Conservation (phyloP, 768 basidiomycete genomes). For the Royoungia palumana region DNA sequence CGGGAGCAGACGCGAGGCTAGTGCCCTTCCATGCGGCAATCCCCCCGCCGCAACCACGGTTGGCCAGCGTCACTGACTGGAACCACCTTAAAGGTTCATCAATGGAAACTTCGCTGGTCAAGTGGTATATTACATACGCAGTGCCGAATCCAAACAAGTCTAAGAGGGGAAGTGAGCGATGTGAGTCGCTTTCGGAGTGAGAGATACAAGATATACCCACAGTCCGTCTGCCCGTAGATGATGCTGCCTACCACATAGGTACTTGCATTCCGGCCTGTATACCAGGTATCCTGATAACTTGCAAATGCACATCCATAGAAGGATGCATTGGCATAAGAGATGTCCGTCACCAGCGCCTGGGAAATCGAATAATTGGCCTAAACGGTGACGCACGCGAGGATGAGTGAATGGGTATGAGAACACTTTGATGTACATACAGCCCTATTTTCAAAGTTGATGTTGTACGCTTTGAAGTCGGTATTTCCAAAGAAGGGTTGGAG, state of each 20-base stretch:
- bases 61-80: slow-evolving; percentile 55
- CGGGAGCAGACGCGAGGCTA: slow-evolving; percentile 41
- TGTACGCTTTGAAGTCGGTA: neutral
- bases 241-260: slow-evolving; percentile 61
- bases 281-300: slow-evolving; percentile 46
- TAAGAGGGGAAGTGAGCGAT: slow-evolving; percentile 42
- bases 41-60: slow-evolving; percentile 49
- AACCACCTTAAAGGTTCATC: slow-evolving; percentile 45
- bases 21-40: slow-evolving; percentile 65
- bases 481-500: slow-evolving; percentile 33
- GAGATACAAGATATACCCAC: slow-evolving; percentile 32
- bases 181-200: too few species aligned
- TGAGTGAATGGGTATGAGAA: slow-evolving; percentile 9
- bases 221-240: slow-evolving; percentile 54
- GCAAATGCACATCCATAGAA: slow-evolving; percentile 51
- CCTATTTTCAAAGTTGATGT: slow-evolving; percentile 4
- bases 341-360: slow-evolving; percentile 54
- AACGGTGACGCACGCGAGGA: slow-evolving; percentile 23
- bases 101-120: neutral
- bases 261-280: slow-evolving; percentile 54
- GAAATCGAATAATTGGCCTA: slow-evolving; percentile 52
- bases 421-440: slow-evolving; percentile 33
- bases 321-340: slow-evolving; percentile 62
- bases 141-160: slow-evolving; percentile 49
- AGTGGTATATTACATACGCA: neutral